Conservation (phyloP, 345 rosid species). For the Tarenaya hassleriana region DNA sequence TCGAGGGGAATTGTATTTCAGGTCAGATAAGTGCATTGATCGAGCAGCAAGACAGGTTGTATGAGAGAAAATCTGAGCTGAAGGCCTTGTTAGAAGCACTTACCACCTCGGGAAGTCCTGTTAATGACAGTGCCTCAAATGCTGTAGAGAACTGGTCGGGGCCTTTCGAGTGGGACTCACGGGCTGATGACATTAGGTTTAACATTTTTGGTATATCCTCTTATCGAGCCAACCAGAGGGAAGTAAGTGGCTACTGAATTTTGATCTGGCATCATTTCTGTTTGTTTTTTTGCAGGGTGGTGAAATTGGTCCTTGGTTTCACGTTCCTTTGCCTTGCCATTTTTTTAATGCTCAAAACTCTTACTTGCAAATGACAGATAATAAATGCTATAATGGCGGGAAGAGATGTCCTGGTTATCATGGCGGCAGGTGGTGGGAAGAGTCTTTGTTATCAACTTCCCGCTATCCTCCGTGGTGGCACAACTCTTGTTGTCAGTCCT, state of each 20-base stretch:
- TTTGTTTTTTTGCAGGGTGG: neutral
- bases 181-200: conserved; percentile 58
- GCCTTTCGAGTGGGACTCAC: conserved; percentile 77
- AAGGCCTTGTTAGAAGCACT: conserved; percentile 50
- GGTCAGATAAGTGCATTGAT: conserved; percentile 65
- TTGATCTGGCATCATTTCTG: neutral
- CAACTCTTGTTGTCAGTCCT: conserved; percentile 87
- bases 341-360: neutral
- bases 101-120: conserved; percentile 34
- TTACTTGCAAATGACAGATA: conserved; percentile 39
- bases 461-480: conserved; percentile 59
- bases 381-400: conserved; percentile 76
- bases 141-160: conserved; percentile 56
- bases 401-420: conserved; percentile 81
- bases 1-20: conserved; percentile 18
- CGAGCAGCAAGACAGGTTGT: conserved; percentile 67
- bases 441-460: conserved; percentile 98
- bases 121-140: conserved; percentile 25
- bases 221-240: conserved; percentile 78
- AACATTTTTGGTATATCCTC: conserved; percentile 77
- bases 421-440: conserved; percentile 99
- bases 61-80: conserved; percentile 62
- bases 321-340: neutral
- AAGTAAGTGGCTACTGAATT: conserved; percentile 40
- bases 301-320: neutral